These are phyloP conservation scores for Arxiozyma slooffiae DNA, from an alignment of 1,139 yeast species.

Conservation along the genomic window DNA sequence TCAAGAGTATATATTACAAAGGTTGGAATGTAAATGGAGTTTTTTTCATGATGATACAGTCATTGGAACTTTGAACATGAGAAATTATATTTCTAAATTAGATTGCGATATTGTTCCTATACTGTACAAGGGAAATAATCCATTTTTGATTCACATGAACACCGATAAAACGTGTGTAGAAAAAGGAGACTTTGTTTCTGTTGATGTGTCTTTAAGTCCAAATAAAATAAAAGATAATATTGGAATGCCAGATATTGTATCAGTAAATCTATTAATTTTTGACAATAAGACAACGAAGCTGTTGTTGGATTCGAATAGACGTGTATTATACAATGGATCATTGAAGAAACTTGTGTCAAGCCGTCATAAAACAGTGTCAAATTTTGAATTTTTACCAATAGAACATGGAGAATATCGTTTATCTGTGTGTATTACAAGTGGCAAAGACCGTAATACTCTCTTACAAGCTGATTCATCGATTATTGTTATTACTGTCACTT, in stretches of 20 bases:
- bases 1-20: conserved; percentile 50
- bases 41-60: conserved; percentile 11
- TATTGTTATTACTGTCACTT: conserved; percentile 8
- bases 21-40: conserved; percentile 57
- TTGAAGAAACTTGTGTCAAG: conserved; percentile 13
- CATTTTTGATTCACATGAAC: conserved; percentile 14
- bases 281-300: conserved; percentile 22
- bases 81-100: conserved; percentile 22
- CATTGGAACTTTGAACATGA: conserved; percentile 21
- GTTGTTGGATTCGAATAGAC: conserved; percentile 19
- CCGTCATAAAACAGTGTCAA: conserved; percentile 5
- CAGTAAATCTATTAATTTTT: conserved; percentile 14
- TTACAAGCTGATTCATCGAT: conserved; percentile 14
- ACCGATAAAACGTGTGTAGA: conserved; percentile 7
- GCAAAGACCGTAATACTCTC: conserved; percentile 7
- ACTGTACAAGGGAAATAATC: conserved; percentile 17
- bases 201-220: conserved; percentile 8
- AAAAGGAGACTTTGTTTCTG: conserved; percentile 13
- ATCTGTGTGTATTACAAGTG: conserved; percentile 14
- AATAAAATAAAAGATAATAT: background rate
- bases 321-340: conserved; percentile 24
- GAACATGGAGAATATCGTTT: conserved; percentile 25
- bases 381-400: conserved; percentile 21
- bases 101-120: conserved; percentile 18
- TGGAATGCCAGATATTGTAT: conserved; percentile 4